Conservation (phyloP, 2,329 filamentous ascomycete genomes). For the Curvularia sp. region DNA sequence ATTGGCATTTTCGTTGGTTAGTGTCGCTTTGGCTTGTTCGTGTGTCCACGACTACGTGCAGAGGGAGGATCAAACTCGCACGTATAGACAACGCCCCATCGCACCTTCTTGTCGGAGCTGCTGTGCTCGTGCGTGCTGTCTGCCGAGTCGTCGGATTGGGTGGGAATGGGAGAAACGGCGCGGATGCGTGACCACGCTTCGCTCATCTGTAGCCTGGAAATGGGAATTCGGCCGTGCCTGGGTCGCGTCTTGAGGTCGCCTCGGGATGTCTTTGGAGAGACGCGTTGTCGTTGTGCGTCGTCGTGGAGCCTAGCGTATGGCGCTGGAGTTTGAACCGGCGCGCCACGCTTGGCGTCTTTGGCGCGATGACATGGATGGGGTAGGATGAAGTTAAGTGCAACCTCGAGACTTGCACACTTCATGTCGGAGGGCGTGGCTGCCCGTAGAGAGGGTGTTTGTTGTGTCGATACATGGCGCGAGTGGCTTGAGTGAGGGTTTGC, state of each 20-base stretch:
- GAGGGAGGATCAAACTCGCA: slow-evolving; percentile 4
- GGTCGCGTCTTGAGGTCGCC: neutral
- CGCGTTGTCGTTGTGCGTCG: neutral
- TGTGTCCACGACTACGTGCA: neutral
- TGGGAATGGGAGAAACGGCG: slow-evolving; percentile 8
- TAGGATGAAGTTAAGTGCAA: slow-evolving; percentile 20
- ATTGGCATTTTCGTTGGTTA: neutral
- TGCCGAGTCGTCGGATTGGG: neutral
- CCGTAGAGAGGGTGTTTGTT: neutral
- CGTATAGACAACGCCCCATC: slow-evolving; percentile 12
- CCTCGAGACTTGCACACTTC: slow-evolving; percentile 9
- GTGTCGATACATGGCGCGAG: slow-evolving; percentile 3
- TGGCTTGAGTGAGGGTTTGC: neutral
- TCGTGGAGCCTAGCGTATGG: neutral
- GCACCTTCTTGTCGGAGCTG: slow-evolving; percentile 9
- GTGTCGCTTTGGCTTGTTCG: neutral
- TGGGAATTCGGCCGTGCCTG: neutral
- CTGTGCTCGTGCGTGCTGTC: neutral
- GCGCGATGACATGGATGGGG: neutral
- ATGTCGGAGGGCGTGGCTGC: slow-evolving; percentile 1
- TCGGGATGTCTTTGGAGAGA: neutral
- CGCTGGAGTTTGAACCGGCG: neutral
- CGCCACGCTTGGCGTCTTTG: neutral
- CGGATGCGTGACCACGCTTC: slow-evolving; percentile 26
- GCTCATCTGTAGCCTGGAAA: slow-evolving; percentile 19